Conservation (phyloP, 208 protist species). For the Crithidia fasciculata region DNA sequence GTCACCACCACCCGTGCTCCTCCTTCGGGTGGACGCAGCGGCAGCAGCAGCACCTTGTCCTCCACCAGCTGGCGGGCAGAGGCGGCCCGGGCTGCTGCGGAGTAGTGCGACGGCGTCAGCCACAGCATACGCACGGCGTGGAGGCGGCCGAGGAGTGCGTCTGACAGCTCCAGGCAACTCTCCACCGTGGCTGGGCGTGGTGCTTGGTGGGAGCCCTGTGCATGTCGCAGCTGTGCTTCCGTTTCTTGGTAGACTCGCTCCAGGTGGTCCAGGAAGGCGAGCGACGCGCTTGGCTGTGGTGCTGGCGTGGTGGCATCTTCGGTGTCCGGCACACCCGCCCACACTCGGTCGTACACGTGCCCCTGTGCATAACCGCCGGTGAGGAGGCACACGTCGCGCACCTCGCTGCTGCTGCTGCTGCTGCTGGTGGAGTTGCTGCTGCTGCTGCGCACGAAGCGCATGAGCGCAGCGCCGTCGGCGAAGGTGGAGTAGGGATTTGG, state of each 20-base stretch:
- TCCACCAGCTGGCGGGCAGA: conserved; percentile 10
- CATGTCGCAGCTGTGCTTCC: conserved; percentile 20
- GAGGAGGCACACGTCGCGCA: conserved; percentile 14
- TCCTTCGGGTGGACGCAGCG: not conserved
- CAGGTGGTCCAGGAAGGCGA: conserved; percentile 9
- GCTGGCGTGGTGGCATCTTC: not conserved
- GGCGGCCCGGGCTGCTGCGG: conserved; percentile 5
- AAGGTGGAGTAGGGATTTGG: conserved; percentile 21
- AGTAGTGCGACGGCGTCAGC: conserved; percentile 23
- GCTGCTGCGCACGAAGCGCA: conserved; percentile 16
- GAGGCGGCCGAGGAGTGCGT: conserved; percentile 11
- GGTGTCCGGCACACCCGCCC: not conserved
- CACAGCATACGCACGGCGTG: conserved; percentile 23
- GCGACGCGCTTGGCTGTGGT: conserved; percentile 2
- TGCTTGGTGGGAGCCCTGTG: not conserved
- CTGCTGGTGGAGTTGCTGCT: not conserved
- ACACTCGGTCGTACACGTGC: conserved; percentile 21
- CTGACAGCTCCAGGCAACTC: not conserved
- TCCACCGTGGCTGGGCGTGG: conserved; percentile 3
- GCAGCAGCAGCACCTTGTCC: conserved; percentile 4
- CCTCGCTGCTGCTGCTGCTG: not conserved
- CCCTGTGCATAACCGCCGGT: conserved; percentile 29
- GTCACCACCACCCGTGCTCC: conserved; percentile 38
- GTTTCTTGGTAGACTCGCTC: conserved; percentile 15
- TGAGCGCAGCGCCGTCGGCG: conserved; percentile 9